Evolutionary conservation across 805 yeast genomes (phyloP), one percentile per base, ranked within the genome.

Genomic region (Starmerella potacharoeniae): DNA sequence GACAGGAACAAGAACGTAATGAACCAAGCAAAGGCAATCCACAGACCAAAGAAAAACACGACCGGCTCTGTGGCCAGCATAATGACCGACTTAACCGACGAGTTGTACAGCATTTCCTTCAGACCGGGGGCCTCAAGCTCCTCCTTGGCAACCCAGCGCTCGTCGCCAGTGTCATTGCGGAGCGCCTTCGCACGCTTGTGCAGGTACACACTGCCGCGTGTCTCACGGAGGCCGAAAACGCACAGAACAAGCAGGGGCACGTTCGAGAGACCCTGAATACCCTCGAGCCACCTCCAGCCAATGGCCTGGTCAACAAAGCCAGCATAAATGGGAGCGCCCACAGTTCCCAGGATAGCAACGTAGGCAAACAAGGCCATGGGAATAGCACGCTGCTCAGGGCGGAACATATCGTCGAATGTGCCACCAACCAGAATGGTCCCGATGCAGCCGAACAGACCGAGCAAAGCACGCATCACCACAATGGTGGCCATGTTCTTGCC

Each of bases 351-450:
- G 61, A 86, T 82, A 13, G 75, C 75, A 5, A 72, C 71, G 44
- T 83, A 70, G 0, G 86, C 75, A 62, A 77, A 84, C 5, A 82
- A 68, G 3, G 86, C 78, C 78, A 86, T 77, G 1, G 93, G 89
- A 9, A 75, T 69, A 35, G 86, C 86, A 53, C 88, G 78, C 43
- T 80, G 76, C 53, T 73, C 68, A 55, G 80, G 80, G 17, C 71
- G 71, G 72, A 81, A 86, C 55, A 85, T 73, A 67, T 86, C 95
- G 10, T 87, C 81, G 46, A 86, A 71, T 0, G 85, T 76, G 22
- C 93, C 95, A 37, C 90, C 89, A 9, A 88, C 87, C 35, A 84
- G 83, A 58, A 83, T 79, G 60, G 86, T 71, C 42, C 88, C 84
- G 2, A 86, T 83, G 51, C 87, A 81, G 4, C 89, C 89, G 61